Evolutionary conservation across 768 basidiomycete genomes (phyloP), one percentile per base, ranked within the genome.

Genomic region (Phlebiopsis gigantea): DNA sequence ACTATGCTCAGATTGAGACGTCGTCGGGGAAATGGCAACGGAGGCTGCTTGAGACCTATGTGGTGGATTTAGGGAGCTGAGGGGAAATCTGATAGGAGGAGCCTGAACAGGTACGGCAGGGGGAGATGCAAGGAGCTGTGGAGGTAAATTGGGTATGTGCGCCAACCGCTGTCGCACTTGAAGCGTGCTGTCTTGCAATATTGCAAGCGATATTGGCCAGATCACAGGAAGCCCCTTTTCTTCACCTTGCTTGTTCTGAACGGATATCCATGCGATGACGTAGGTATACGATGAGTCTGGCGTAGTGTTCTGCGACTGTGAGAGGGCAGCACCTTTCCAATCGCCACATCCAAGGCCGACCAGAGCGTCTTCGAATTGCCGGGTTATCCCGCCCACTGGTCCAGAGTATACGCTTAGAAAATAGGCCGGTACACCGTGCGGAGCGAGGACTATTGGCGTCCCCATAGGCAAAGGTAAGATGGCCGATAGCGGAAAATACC

Each of bases 171-270:
- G 68, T 7, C 77, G 74, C 47, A 71, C 68, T 61, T 75, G 75
- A 22, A 69, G 66, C 46, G 71, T 63, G 15, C 73, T 68, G 59
- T 62, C 74, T 68, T 68, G 77, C n/a, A 68, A 73, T 71, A 68
- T 75, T 60, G 84, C 87, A 4, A 92, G 78, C 1, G 74, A 69
- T 1, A 78, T 69, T 1, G 90, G 90, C 75, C 89, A 92, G 59
- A 91, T 82, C 48, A 87, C 73, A n/a, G 79, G 74, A 28, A 88
- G 72, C 0, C 89, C 89, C 62, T 90, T 90, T 61, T 89, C 87
- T 66, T 91, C 89, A 29, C 87, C 88, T 61, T 87, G 88, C 59
- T 79, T 84, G 63, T 88, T 88, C 68, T 89, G 81, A 19, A 91
- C 85, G 29, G 77, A 79, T 34, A 90, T 76, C 84, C 85, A 91